Evolutionary conservation across 1,284 basidiomycete species (phyloP).

Genomic region (Melampsora americana): DNA sequence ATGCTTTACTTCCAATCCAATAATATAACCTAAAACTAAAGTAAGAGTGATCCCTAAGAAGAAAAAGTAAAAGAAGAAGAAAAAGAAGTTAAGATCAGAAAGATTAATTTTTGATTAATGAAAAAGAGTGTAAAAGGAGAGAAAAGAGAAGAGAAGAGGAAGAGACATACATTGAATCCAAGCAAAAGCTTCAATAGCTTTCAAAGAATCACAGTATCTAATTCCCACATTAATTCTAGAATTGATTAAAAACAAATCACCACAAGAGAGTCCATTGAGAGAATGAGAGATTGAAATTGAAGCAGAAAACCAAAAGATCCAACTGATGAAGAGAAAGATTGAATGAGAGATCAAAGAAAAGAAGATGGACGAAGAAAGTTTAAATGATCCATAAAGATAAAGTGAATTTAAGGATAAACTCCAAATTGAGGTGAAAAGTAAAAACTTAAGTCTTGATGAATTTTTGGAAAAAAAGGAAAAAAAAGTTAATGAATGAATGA

Average conservation of each 20-base stretch:
- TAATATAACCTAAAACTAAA: constrained; percentile 8
- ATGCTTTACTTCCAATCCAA: neutral
- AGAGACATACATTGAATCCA: constrained; percentile 36
- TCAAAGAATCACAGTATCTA: constrained; percentile 27
- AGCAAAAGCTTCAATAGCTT: constrained; percentile 34
- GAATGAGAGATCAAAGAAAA: constrained; percentile 25
- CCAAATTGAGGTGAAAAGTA: constrained; percentile 39
- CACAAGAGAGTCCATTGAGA: constrained; percentile 29
- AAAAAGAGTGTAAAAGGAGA: neutral
- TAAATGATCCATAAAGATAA: constrained; percentile 19
- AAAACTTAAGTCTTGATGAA: constrained; percentile 29
- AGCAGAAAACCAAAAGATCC: constrained; percentile 38
- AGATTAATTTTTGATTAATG: too few relatives aligned
- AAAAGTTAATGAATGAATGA: neutral
- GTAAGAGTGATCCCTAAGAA: constrained; percentile 17
- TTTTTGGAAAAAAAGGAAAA: too few relatives aligned
- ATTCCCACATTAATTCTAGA: constrained; percentile 16
- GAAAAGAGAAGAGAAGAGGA: neutral
- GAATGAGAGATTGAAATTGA: constrained; percentile 23
- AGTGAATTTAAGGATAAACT: constrained; percentile 16
- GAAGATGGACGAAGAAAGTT: neutral
- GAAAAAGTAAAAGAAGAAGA: too few relatives aligned
- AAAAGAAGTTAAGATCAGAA: too few relatives aligned
- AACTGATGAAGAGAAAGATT: constrained; percentile 20
- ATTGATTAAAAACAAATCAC: constrained; percentile 27